phyloP scores from a whole-genome alignment of 1,139 yeast genomes.

The Saccharomyces hybrid region DNA sequence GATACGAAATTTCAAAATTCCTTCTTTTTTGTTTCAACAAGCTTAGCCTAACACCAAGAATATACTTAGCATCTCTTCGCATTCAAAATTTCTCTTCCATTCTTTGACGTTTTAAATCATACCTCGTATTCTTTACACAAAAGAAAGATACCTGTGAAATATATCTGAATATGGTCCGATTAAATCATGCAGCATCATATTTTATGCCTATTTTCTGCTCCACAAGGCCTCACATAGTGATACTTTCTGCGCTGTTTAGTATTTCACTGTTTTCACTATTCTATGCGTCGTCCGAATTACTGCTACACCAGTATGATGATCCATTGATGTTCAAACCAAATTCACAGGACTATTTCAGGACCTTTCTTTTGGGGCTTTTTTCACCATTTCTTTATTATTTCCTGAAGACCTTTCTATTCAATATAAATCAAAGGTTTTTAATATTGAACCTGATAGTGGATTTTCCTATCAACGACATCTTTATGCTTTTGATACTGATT shows the following conservation, averaged over 20 bases:
- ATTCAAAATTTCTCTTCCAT: background rate
- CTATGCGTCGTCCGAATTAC: slow-evolving; percentile 18
- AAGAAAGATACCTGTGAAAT: background rate
- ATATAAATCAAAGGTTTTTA: slow-evolving; percentile 15
- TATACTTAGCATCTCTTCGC: background rate
- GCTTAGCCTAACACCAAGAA: background rate
- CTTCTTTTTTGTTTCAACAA: background rate
- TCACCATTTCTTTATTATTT: slow-evolving; percentile 30
- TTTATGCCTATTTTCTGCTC: slow-evolving; percentile 32
- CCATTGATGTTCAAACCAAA: slow-evolving; percentile 29
- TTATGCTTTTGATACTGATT: slow-evolving; percentile 26
- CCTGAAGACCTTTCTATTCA: slow-evolving; percentile 23
- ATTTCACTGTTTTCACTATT: slow-evolving; percentile 13
- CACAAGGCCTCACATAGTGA: slow-evolving; percentile 20
- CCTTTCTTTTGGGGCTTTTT: slow-evolving; percentile 28
- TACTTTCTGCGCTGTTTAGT: slow-evolving; percentile 13
- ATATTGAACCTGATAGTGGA: slow-evolving; percentile 24
- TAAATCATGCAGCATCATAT: slow-evolving; percentile 26
- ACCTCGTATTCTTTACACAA: background rate
- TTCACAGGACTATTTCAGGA: slow-evolving; percentile 32
- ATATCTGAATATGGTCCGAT: slow-evolving; percentile 21
- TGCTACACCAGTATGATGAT: slow-evolving; percentile 23
- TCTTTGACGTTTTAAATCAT: background rate
- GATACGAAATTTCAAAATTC: background rate
- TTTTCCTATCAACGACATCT: slow-evolving; percentile 29